These are phyloP conservation scores for Clathrospora elynae DNA, from an alignment of 2,329 filamentous ascomycete genomes.

Conservation along the genomic window DNA sequence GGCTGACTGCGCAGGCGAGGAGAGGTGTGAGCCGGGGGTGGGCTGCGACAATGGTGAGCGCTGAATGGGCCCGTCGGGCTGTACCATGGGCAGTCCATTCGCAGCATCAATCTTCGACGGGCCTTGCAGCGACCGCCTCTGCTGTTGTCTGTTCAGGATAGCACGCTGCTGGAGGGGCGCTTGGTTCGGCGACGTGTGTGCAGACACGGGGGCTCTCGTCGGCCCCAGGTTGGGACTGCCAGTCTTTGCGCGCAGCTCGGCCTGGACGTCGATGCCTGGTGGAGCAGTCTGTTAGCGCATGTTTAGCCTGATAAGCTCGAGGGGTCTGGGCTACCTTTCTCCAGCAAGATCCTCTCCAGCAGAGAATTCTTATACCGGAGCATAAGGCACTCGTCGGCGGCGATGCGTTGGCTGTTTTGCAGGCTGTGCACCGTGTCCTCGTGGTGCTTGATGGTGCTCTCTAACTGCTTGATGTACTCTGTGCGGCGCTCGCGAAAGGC, in stretches of 20 bases:
- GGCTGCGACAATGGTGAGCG: slow-evolving; percentile 77
- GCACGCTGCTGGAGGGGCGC: slow-evolving; percentile 78
- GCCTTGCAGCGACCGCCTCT: slow-evolving; percentile 73
- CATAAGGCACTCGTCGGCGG: slow-evolving; percentile 97
- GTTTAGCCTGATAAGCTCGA: slow-evolving; percentile 5
- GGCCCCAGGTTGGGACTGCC: slow-evolving; percentile 80
- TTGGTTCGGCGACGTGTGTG: slow-evolving; percentile 56
- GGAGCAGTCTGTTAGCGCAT: slow-evolving; percentile 25
- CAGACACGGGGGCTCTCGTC: slow-evolving; percentile 62
- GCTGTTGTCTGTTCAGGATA: slow-evolving; percentile 78
- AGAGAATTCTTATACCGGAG: slow-evolving; percentile 97
- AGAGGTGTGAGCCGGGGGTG: slow-evolving; percentile 79
- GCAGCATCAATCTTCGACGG: slow-evolving; percentile 70
- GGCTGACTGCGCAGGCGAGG: slow-evolving; percentile 64
- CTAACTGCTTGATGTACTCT: slow-evolving; percentile 98
- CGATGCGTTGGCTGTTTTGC: slow-evolving; percentile 90
- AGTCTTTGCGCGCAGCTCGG: slow-evolving; percentile 90
- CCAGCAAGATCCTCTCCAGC: slow-evolving; percentile 89
- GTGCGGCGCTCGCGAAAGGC: slow-evolving; percentile 95
- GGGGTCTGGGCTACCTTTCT: slow-evolving; percentile 71
- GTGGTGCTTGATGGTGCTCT: slow-evolving; percentile 95
- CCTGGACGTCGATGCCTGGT: slow-evolving; percentile 92
- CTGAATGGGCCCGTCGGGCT: slow-evolving; percentile 51
- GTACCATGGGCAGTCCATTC: slow-evolving; percentile 49
- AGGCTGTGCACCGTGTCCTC: slow-evolving; percentile 91